Base-by-base conservation (phyloP, 768 basidiomycete genomes). In the Kwoniella heveanensis region DNA sequence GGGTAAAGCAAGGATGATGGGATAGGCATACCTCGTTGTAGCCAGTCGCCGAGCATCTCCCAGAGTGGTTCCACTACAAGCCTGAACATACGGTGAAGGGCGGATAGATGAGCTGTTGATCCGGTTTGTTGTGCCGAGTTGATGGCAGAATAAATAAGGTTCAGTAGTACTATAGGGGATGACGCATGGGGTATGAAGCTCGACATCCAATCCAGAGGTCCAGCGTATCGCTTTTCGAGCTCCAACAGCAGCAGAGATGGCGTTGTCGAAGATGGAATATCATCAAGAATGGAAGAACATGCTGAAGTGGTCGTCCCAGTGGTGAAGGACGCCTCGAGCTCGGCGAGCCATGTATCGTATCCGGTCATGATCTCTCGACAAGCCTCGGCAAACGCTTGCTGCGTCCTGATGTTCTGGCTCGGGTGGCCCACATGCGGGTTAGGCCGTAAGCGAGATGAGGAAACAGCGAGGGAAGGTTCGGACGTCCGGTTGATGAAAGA, bases 321-420 rank as follows among this genome's bases (percentile, higher is more conserved):
- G 22, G 62, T 55, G 25, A 72, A 64, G 21, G 57, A 25, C 2
- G 55, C 46, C 54, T 75, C 71, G 5, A 68, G 54, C 3, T 65
- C 67, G 13, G 73, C 51, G 1, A 69, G 30, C 73, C 73, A 75
- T 7, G 29, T 30, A 39, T 64, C 62, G 27, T 65, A 60, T 12
- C 15, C 57, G 10, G 24, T 30, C 24, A 70, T 13, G 8, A 54
- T 29, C 0, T n/a, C 19, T 2, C 70, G 67, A 57, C 67, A 60
- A n/a, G 63, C 67, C 39, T 71, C 74, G 1, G 69, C 66, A 53
- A 76, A 76, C 13, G 74, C 74, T 30, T 70, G 67, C 24, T 51
- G 44, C 7, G 70, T 74, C 55, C 39, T 25, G 47, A 21, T 46
- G 2, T 37, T 15, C 22, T 6, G 5, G 25, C 10, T 49, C 22